phyloP scores from a whole-genome alignment of 1,284 basidiomycete genomes.

The Rhodotorula sp. region DNA sequence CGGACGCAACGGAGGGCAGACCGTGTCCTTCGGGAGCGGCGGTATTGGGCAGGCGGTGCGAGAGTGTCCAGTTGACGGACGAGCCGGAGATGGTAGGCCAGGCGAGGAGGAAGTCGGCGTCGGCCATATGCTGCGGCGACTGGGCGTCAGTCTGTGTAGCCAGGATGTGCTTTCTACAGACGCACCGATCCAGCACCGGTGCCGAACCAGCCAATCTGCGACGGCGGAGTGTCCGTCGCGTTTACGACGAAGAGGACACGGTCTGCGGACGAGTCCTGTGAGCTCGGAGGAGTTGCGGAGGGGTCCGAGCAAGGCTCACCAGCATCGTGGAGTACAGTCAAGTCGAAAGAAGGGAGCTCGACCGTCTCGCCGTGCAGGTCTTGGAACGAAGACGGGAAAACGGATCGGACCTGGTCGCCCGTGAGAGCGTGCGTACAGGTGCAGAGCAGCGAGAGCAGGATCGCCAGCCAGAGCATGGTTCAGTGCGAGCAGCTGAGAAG shows the following conservation, averaged over 20 bases:
- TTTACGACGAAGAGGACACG: constrained; percentile 23
- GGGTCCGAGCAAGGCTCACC: too few relatives aligned
- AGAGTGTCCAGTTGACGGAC: constrained; percentile 22
- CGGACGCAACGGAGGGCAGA: constrained; percentile 15
- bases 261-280: constrained; percentile 2
- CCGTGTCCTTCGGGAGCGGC: neutral
- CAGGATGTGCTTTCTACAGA: neutral
- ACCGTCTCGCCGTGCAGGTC: neutral
- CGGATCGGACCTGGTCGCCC: too few relatives aligned
- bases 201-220: constrained; percentile 18
- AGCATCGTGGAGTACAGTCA: too few relatives aligned
- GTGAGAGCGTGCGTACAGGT: neutral
- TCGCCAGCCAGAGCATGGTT: too few relatives aligned
- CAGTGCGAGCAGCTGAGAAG: too few relatives aligned
- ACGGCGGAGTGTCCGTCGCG: neutral
- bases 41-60: constrained; percentile 23
- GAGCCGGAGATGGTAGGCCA: constrained; percentile 25
- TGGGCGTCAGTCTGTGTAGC: too few relatives aligned
- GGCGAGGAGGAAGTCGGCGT: constrained; percentile 34
- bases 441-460: too few relatives aligned
- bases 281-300: neutral
- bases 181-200: constrained; percentile 17
- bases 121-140: constrained; percentile 18
- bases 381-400: too few relatives aligned
- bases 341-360: neutral